Percentiles rank a stretch among this genome's conserved stretches.
Evolutionary conservation across 352 stramenopile genomes (phyloP).

Genomic region (Pythium oligandrum): DNA sequence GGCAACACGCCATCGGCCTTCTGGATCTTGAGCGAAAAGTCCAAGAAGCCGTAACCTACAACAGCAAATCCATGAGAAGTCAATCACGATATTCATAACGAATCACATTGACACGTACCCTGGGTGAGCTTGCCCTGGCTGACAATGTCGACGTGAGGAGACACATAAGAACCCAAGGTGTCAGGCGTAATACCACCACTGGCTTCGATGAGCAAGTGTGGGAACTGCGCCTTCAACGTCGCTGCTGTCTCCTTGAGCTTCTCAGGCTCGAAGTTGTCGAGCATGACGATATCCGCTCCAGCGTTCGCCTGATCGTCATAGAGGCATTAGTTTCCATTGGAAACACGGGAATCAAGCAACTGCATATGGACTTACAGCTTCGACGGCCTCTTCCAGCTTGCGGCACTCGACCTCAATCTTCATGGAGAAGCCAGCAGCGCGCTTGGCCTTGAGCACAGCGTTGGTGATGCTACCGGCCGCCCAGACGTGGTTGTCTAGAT

Average conservation of each 20-base stretch:
- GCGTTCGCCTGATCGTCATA: conserved; percentile 32
- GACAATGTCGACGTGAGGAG: conserved; percentile 94
- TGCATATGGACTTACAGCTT: conserved; percentile 58
- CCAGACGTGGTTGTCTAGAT: conserved; percentile 97
- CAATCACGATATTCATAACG: not conserved
- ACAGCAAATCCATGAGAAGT: not conserved
- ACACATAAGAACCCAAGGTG: conserved; percentile 92
- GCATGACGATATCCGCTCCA: conserved; percentile 95
- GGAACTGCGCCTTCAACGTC: conserved; percentile 92
- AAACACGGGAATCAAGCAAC: not conserved
- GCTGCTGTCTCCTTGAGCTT: conserved; percentile 89
- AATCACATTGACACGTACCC: conserved; percentile 29
- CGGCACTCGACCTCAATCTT: conserved; percentile 99
- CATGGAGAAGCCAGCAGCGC: conserved; percentile 94
- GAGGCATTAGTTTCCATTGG: not conserved
- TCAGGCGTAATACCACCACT: conserved; percentile 96
- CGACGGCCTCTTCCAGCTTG: conserved; percentile 90
- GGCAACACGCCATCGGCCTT: conserved; percentile 65
- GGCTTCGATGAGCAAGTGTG: conserved; percentile 95
- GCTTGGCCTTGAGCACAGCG: conserved; percentile 90
- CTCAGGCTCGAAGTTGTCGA: conserved; percentile 97
- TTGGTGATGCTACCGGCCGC: conserved; percentile 92
- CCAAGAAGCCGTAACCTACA: conserved; percentile 90
- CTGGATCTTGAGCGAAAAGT: conserved; percentile 98
- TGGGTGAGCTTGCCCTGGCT: conserved; percentile 97